Percentiles rank a stretch among this genome's conserved stretches.
These are phyloP conservation scores for Nitzschia sp. DNA, from an alignment of 108 stramenopile species.

Conservation along the genomic window DNA sequence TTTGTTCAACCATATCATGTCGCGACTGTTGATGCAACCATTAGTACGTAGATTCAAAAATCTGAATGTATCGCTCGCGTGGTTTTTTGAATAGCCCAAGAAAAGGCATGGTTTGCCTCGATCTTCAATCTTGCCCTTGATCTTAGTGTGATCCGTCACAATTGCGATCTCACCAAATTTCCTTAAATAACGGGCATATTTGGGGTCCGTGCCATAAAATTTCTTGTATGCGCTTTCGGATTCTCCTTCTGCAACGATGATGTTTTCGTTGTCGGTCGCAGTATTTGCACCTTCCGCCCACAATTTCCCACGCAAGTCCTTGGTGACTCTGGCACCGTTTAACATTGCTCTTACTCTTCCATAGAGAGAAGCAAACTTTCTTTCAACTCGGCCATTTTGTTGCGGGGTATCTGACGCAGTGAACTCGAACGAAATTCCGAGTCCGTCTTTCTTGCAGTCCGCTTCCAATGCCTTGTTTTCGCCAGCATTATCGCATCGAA, in stretches of 20 bases:
- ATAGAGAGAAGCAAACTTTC: conserved; percentile 24
- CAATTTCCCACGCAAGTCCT: not conserved
- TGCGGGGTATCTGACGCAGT: conserved; percentile 37
- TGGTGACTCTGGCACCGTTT: not conserved
- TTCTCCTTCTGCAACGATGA: not conserved
- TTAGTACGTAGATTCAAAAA: too few relatives aligned
- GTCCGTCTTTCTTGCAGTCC: not conserved
- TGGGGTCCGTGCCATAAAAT: not conserved
- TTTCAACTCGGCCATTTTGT: conserved; percentile 30
- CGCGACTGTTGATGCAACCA: not conserved
- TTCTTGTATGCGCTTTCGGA: not conserved
- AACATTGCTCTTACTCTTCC: not conserved
- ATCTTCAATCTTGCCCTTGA: not conserved
- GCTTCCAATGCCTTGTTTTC: conserved; percentile 28
- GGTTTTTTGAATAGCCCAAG: conserved; percentile 5
- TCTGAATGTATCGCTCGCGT: conserved; percentile 2
- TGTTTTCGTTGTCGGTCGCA: not conserved
- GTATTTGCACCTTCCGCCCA: conserved; percentile 14
- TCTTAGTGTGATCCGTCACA: not conserved
- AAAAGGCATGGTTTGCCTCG: not conserved
- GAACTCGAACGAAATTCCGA: conserved; percentile 21
- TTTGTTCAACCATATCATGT: not conserved
- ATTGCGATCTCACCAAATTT: conserved; percentile 15
- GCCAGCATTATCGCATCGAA: conserved; percentile 34
- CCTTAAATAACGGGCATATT: not conserved